Conservation (phyloP, 768 basidiomycete genomes). For the Lentinus tigrinus region DNA sequence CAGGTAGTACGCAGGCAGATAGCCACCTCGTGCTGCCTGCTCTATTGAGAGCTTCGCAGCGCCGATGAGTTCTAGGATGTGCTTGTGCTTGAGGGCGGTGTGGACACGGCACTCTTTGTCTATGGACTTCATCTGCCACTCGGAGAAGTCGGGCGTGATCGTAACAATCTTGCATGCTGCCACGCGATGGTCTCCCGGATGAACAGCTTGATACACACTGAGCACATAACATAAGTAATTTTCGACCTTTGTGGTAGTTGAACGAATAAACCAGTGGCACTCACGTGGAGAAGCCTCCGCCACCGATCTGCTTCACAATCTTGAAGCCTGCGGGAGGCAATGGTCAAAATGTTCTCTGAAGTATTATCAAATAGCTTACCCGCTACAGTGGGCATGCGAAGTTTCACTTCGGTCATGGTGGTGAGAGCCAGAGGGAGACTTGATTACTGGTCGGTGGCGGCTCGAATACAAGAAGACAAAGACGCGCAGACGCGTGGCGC, state of each 20-base stretch:
- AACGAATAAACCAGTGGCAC: too few relatives aligned
- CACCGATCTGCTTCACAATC: constrained; percentile 75
- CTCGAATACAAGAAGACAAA: too few relatives aligned
- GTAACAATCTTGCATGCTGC: constrained; percentile 87
- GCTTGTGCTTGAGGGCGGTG: constrained; percentile 67
- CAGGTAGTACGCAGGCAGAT: constrained; percentile 86
- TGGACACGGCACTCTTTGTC: constrained; percentile 95
- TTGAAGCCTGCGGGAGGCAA: constrained; percentile 51
- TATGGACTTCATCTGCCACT: constrained; percentile 71
- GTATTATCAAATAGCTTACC: neutral
- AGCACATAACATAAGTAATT: too few relatives aligned
- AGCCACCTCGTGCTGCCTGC: constrained; percentile 33
- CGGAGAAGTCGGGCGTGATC: constrained; percentile 60
- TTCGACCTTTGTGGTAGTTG: too few relatives aligned
- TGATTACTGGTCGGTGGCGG: too few relatives aligned
- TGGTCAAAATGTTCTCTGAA: neutral
- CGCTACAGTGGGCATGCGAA: constrained; percentile 11
- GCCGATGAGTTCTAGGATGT: constrained; percentile 83
- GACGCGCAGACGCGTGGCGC: too few relatives aligned
- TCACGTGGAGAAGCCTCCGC: constrained; percentile 85
- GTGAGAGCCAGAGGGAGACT: too few relatives aligned
- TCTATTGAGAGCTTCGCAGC: constrained; percentile 49
- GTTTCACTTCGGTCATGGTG: neutral
- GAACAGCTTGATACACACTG: constrained; percentile 84
- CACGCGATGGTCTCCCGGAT: constrained; percentile 60